Conservation (phyloP, 805 yeast species). For the baker's yeast (Saccharomyces cerevisiae) region DNA sequence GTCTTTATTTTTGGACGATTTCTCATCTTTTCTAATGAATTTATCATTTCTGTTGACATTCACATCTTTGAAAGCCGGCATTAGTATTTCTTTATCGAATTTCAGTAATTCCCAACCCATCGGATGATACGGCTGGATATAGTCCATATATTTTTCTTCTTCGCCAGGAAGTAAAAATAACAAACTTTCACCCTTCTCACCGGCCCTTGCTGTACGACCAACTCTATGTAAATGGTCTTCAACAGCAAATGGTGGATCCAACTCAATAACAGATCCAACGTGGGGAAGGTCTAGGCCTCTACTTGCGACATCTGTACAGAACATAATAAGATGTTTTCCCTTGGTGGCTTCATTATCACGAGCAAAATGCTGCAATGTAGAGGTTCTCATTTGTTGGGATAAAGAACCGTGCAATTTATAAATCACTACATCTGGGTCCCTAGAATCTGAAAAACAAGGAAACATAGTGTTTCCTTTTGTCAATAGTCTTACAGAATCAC, state of each 20-base stretch:
- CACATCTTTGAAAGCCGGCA: slow-evolving; percentile 28
- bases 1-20: slow-evolving; percentile 25
- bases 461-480: slow-evolving; percentile 24
- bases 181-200: slow-evolving; percentile 68
- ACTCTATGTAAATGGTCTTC: slow-evolving; percentile 95
- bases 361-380: slow-evolving; percentile 60
- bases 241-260: slow-evolving; percentile 88
- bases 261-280: slow-evolving; percentile 79
- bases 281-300: slow-evolving; percentile 91
- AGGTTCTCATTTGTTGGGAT: slow-evolving; percentile 72
- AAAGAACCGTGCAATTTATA: slow-evolving; percentile 86
- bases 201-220: slow-evolving; percentile 98
- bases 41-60: slow-evolving; percentile 30
- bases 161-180: slow-evolving; percentile 80
- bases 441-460: slow-evolving; percentile 30
- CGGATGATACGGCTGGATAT: slow-evolving; percentile 50
- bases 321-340: slow-evolving; percentile 54
- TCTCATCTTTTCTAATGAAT: slow-evolving; percentile 13
- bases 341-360: slow-evolving; percentile 34
- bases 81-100: slow-evolving; percentile 39
- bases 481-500: slow-evolving; percentile 29
- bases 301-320: slow-evolving; percentile 97
- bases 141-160: slow-evolving; percentile 76
- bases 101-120: slow-evolving; percentile 42
- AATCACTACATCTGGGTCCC: slow-evolving; percentile 37